Percentiles rank a stretch among this genome's conserved stretches.
These are phyloP conservation scores for Aspergillus brasiliensis DNA, from an alignment of 2,329 filamentous ascomycete genomes.

Conservation along the genomic window DNA sequence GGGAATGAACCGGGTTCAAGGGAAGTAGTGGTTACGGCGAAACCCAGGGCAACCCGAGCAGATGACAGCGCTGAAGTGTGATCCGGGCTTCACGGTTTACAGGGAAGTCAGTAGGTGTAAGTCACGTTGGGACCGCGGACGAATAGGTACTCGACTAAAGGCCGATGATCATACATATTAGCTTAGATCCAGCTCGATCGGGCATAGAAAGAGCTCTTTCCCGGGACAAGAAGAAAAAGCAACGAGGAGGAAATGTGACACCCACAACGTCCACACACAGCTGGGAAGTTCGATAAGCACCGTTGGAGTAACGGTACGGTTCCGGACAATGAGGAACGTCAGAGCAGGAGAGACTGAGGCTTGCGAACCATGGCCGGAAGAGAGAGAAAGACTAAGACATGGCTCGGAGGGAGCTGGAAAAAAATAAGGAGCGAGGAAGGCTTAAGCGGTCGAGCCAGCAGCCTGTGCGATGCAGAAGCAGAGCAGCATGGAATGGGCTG, in stretches of 20 bases:
- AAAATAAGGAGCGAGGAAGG: conserved; percentile 9
- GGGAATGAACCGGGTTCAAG: not conserved
- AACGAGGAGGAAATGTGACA: conserved; percentile 14
- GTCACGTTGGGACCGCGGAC: conserved; percentile 12
- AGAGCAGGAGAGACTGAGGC: conserved; percentile 9
- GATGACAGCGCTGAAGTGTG: conserved; percentile 14
- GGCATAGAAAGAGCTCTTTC: not conserved
- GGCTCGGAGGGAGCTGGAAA: not conserved
- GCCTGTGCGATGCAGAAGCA: conserved; percentile 16
- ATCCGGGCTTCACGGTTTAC: conserved; percentile 7
- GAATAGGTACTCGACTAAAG: conserved; percentile 6
- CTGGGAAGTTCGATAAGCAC: conserved; percentile 9
- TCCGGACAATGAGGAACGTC: conserved; percentile 8
- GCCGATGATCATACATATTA: conserved; percentile 17
- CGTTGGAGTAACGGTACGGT: conserved; percentile 3
- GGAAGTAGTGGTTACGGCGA: not conserved
- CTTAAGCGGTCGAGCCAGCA: conserved; percentile 12
- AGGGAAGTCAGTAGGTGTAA: conserved; percentile 12
- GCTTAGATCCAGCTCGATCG: not conserved
- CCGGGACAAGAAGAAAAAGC: not conserved
- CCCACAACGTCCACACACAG: conserved; percentile 9
- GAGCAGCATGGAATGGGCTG: conserved; percentile 4
- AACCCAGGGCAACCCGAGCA: conserved; percentile 6
- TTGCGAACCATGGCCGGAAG: conserved; percentile 15
- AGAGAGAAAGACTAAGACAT: conserved; percentile 8